Evolutionary conservation across 805 yeast species (phyloP).

Genomic region (Yamadazyma takamatsuzukensis): DNA sequence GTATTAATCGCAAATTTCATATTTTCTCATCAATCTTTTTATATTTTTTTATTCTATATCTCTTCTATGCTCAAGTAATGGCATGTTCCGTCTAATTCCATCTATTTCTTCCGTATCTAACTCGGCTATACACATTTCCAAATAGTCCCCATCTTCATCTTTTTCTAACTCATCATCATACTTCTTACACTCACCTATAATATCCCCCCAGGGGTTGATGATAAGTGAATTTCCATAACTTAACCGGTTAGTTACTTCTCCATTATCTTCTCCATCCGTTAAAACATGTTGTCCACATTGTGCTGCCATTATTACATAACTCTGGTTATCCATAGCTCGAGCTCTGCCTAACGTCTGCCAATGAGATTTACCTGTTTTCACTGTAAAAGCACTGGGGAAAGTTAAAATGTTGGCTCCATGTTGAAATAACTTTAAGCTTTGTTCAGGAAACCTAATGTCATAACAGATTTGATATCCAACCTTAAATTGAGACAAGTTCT

Average conservation of each 20-base stretch:
- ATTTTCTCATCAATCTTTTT: no score
- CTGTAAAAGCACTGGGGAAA: conserved; percentile 91
- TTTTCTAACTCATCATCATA: conserved; percentile 24
- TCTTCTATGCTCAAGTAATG: conserved; percentile 70
- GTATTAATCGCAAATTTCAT: conserved; percentile 16
- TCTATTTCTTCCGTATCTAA: conserved; percentile 51
- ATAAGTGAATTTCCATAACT: conserved; percentile 87
- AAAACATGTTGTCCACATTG: conserved; percentile 77
- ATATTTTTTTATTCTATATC: no score
- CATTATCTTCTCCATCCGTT: conserved; percentile 30
- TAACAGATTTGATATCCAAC: conserved; percentile 78
- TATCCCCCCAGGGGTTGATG: conserved; percentile 89
- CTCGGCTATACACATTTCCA: conserved; percentile 56
- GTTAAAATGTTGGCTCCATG: conserved; percentile 74
- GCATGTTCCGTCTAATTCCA: conserved; percentile 65
- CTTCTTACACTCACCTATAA: conserved; percentile 49
- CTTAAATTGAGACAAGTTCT: conserved; percentile 21
- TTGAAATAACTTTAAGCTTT: conserved; percentile 59
- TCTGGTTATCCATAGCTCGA: conserved; percentile 85
- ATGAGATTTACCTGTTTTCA: conserved; percentile 87
- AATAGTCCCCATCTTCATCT: conserved; percentile 32
- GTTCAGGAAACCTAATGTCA: conserved; percentile 84
- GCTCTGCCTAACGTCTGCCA: conserved; percentile 80
- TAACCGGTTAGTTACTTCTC: conserved; percentile 41
- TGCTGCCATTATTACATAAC: conserved; percentile 85